These are phyloP conservation scores for Tylopilus sp. DNA, from an alignment of 768 basidiomycete species.

Conservation along the genomic window DNA sequence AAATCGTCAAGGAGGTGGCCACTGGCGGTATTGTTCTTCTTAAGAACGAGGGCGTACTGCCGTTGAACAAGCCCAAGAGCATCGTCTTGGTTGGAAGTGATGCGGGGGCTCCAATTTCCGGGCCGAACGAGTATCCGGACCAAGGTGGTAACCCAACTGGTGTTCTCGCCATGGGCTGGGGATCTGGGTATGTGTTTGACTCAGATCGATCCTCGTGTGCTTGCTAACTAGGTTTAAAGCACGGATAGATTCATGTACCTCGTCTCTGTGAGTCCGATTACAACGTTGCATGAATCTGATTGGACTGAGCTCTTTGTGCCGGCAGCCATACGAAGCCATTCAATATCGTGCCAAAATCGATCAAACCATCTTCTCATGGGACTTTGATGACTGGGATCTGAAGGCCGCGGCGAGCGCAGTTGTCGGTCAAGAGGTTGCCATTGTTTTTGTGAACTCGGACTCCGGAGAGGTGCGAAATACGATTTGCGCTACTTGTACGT, in stretches of 20 bases:
- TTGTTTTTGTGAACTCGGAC: conserved; percentile 81
- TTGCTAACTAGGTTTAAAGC: conserved; percentile 24
- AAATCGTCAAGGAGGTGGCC: conserved; percentile 58
- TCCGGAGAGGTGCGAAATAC: conserved; percentile 61
- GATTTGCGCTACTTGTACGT: neutral
- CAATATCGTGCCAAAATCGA: conserved; percentile 67
- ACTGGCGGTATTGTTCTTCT: conserved; percentile 64
- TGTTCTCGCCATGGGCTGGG: conserved; percentile 90
- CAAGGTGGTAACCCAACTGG: conserved; percentile 58
- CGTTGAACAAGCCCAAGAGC: conserved; percentile 56
- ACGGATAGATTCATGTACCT: conserved; percentile 79
- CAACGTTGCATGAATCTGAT: neutral
- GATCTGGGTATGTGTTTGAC: conserved; percentile 52
- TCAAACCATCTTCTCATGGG: conserved; percentile 63
- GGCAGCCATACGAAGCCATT: conserved; percentile 76
- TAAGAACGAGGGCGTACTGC: conserved; percentile 60
- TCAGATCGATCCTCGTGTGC: neutral
- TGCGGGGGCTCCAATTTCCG: conserved; percentile 57
- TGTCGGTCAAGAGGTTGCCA: conserved; percentile 52
- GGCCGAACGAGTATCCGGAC: conserved; percentile 70
- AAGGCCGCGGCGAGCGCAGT: conserved; percentile 45
- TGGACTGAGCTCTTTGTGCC: neutral
- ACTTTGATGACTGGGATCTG: conserved; percentile 68
- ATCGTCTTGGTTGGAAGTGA: conserved; percentile 63
- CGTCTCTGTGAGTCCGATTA: conserved; percentile 50